Evolutionary conservation across 108 stramenopile genomes (phyloP).

Genomic region (Fragilariopsis cylindrus): DNA sequence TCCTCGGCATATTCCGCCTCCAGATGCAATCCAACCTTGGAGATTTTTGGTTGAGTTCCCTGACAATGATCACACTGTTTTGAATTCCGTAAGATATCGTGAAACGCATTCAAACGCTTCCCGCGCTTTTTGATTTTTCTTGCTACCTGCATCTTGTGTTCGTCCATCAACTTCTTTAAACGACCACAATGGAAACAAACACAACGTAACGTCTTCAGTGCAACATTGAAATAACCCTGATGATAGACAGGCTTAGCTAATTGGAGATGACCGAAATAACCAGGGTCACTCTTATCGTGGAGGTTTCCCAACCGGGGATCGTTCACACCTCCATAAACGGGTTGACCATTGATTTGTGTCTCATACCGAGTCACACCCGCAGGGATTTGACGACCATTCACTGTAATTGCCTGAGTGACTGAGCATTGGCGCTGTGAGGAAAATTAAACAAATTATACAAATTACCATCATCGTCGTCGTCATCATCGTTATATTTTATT

Average conservation of each 20-base stretch:
- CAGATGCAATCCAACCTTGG: constrained; percentile 83
- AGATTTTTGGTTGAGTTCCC: constrained; percentile 79
- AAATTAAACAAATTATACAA: not conserved
- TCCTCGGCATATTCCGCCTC: constrained; percentile 87
- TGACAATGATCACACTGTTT: constrained; percentile 92
- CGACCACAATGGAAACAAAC: constrained; percentile 94
- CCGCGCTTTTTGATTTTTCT: constrained; percentile 59
- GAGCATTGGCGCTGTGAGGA: constrained; percentile 76
- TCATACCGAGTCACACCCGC: constrained; percentile 92
- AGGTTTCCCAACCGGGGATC: constrained; percentile 95
- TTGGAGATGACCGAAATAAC: constrained; percentile 99
- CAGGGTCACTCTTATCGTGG: constrained; percentile 93
- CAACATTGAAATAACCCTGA: constrained; percentile 91
- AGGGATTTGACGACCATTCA: constrained; percentile 89
- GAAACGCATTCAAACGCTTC: constrained; percentile 81
- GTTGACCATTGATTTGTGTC: constrained; percentile 89
- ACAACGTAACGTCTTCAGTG: constrained; percentile 89
- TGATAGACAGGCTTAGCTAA: constrained; percentile 96
- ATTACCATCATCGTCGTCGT: not conserved
- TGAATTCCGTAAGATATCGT: constrained; percentile 78
- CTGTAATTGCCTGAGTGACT: constrained; percentile 92
- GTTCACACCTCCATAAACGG: constrained; percentile 96
- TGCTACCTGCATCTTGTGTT: constrained; percentile 80
- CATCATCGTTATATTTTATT: not conserved
- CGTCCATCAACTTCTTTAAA: constrained; percentile 76